phyloP scores from a whole-genome alignment of 2,329 filamentous ascomycete genomes.

The Fusarium avenaceum region DNA sequence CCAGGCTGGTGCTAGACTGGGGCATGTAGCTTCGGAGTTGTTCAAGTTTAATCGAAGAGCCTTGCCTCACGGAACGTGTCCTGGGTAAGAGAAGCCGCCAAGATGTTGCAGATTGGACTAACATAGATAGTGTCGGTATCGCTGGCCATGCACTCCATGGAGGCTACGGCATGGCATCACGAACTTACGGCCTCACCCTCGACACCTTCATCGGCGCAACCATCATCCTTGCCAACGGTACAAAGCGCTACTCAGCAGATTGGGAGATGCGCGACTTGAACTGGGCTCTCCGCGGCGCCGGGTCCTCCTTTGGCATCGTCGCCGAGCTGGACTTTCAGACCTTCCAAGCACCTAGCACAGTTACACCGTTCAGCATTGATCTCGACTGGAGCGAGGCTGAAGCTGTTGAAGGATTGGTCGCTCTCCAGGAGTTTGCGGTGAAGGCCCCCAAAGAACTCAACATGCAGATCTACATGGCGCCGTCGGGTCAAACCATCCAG shows the following conservation, averaged over 20 bases:
- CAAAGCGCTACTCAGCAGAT: slow-evolving; percentile 41
- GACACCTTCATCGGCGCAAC: slow-evolving; percentile 50
- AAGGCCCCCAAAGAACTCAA: slow-evolving; percentile 49
- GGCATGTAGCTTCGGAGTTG: slow-evolving; percentile 59
- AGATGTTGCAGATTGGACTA: background rate
- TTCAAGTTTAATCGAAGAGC: slow-evolving; percentile 57
- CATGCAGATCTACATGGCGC: slow-evolving; percentile 46
- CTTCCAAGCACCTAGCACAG: slow-evolving; percentile 41
- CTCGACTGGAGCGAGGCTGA: slow-evolving; percentile 37
- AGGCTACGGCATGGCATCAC: slow-evolving; percentile 51
- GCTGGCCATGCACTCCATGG: slow-evolving; percentile 50
- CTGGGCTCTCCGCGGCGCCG: slow-evolving; percentile 51
- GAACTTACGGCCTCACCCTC: slow-evolving; percentile 48
- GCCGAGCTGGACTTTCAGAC: slow-evolving; percentile 50
- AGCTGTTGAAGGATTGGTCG: slow-evolving; percentile 41
- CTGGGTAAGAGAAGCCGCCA: slow-evolving; percentile 55
- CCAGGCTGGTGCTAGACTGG: slow-evolving; percentile 64
- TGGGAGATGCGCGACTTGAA: slow-evolving; percentile 48
- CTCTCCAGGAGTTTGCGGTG: slow-evolving; percentile 46
- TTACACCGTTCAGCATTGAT: slow-evolving; percentile 44
- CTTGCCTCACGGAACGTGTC: slow-evolving; percentile 66
- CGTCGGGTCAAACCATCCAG: slow-evolving; percentile 43
- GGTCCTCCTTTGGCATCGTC: slow-evolving; percentile 52
- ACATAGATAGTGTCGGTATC: slow-evolving; percentile 47
- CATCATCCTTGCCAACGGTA: slow-evolving; percentile 50